These are phyloP conservation scores for Acanthamoeba castellanii DNA, from an alignment of 208 protist genomes.

Conservation along the genomic window DNA sequence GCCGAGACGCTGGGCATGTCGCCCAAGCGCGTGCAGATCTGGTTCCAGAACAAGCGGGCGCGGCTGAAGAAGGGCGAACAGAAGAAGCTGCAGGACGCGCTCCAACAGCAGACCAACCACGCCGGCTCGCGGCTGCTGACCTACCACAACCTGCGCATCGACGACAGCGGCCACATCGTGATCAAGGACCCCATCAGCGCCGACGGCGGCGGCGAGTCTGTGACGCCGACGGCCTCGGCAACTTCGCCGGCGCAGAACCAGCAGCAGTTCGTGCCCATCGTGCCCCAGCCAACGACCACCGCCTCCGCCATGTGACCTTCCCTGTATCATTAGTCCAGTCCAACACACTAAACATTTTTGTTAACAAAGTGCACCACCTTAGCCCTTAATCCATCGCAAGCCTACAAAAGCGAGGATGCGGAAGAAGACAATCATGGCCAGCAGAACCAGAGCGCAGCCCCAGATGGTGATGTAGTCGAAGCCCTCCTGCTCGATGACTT, in stretches of 20 bases:
- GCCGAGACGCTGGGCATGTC: slow-evolving; percentile 35
- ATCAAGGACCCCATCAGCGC: background rate
- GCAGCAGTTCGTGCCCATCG: background rate
- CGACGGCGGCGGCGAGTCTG: background rate
- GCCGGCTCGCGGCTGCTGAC: background rate
- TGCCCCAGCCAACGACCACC: background rate
- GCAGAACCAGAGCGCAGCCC: slow-evolving; percentile 70
- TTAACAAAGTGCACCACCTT: background rate
- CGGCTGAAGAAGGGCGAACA: slow-evolving; percentile 30
- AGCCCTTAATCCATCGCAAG: slow-evolving; percentile 50
- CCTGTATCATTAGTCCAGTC: background rate
- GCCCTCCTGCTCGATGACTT: slow-evolving; percentile 10
- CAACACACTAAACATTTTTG: no score
- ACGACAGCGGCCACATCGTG: background rate
- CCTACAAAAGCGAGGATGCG: slow-evolving; percentile 46
- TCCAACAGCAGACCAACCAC: background rate
- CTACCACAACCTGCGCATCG: slow-evolving; percentile 28
- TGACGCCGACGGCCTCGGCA: background rate
- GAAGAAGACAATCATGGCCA: slow-evolving; percentile 70
- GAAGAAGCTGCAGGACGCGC: slow-evolving; percentile 20
- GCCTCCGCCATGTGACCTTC: background rate
- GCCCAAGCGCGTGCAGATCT: slow-evolving; percentile 43
- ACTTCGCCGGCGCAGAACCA: background rate
- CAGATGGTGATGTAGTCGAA: slow-evolving; percentile 72
- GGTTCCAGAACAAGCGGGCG: slow-evolving; percentile 31